Evolutionary conservation across 164 flowering plant species (phyloP).

Genomic region (Kingdonia uniflora): DNA sequence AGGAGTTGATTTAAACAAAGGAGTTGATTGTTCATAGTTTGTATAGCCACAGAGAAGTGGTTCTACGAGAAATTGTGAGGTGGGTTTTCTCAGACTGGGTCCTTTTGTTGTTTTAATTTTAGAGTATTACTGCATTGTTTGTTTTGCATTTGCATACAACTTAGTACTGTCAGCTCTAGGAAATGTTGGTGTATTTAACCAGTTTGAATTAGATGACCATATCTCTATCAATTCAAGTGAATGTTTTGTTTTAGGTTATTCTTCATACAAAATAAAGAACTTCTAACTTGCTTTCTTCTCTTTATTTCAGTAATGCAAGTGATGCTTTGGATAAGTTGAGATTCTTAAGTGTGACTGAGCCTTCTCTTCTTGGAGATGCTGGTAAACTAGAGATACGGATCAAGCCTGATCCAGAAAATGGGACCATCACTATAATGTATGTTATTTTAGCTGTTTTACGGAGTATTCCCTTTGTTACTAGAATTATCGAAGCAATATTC

Average conservation of each 20-base stretch:
- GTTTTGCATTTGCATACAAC: too few relatives aligned
- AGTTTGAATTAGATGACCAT: too few relatives aligned
- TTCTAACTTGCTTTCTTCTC: not conserved
- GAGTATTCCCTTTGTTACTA: not conserved
- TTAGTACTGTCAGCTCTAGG: too few relatives aligned
- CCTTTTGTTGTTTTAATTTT: not conserved
- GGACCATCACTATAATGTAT: constrained; percentile 86
- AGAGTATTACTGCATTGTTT: too few relatives aligned
- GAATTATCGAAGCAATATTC: not conserved
- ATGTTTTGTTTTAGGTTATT: too few relatives aligned
- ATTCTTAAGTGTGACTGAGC: constrained; percentile 89
- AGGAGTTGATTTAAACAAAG: too few relatives aligned
- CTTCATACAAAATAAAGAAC: too few relatives aligned
- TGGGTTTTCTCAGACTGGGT: constrained; percentile 11
- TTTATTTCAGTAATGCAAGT: constrained; percentile 80
- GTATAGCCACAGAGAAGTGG: constrained; percentile 96
- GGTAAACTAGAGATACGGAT: constrained; percentile 86
- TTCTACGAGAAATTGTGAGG: constrained; percentile 96
- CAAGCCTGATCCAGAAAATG: constrained; percentile 90
- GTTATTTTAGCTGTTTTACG: not conserved
- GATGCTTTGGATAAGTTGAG: constrained; percentile 96
- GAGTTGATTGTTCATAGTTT: constrained; percentile 97
- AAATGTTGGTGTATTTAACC: too few relatives aligned
- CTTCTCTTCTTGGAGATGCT: constrained; percentile 79
- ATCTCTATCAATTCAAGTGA: too few relatives aligned